A percentile compares a stretch with the other conserved stretches of the same genome.
These are phyloP conservation scores for Thielaviopsis populi DNA, from an alignment of 2,329 filamentous ascomycete genomes.

Conservation along the genomic window DNA sequence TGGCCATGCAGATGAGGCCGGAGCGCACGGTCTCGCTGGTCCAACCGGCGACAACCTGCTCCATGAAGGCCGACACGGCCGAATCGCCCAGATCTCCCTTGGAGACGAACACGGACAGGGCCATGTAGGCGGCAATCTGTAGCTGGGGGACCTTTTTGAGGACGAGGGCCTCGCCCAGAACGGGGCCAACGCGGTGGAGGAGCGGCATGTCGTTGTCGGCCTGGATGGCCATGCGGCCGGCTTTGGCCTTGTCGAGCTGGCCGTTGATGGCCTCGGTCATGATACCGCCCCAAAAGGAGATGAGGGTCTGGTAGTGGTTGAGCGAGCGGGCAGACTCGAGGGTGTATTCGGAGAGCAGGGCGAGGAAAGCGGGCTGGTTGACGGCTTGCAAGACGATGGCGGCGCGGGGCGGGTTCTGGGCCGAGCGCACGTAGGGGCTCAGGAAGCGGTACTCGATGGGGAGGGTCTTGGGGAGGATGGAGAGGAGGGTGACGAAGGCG, in stretches of 20 bases:
- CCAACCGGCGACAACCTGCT: slow-evolving; percentile 68
- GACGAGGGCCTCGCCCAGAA: slow-evolving; percentile 63
- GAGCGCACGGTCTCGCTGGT: slow-evolving; percentile 55
- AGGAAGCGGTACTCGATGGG: slow-evolving; percentile 70
- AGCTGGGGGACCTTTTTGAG: slow-evolving; percentile 64
- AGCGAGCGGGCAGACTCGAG: slow-evolving; percentile 55
- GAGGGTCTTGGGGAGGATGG: slow-evolving; percentile 65
- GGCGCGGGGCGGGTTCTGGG: slow-evolving; percentile 62
- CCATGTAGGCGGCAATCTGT: slow-evolving; percentile 81
- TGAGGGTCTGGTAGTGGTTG: slow-evolving; percentile 59
- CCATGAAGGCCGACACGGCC: slow-evolving; percentile 76
- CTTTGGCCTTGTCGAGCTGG: slow-evolving; percentile 62
- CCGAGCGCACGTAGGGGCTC: slow-evolving; percentile 66
- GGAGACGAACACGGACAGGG: slow-evolving; percentile 68
- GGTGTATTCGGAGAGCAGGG: slow-evolving; percentile 62
- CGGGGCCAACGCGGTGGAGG: slow-evolving; percentile 47
- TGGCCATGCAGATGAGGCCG: slow-evolving; percentile 63
- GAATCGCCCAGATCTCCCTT: slow-evolving; percentile 68
- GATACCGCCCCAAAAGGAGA: slow-evolving; percentile 84
- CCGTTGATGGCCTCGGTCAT: slow-evolving; percentile 72
- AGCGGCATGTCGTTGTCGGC: slow-evolving; percentile 69
- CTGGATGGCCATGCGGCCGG: slow-evolving; percentile 62
- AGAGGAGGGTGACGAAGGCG: slow-evolving; percentile 71
- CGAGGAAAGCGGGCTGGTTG: slow-evolving; percentile 61
- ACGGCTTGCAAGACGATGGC: slow-evolving; percentile 72